phyloP scores from a whole-genome alignment of 2,329 filamentous ascomycete species.

The Fusarium coffeatum region DNA sequence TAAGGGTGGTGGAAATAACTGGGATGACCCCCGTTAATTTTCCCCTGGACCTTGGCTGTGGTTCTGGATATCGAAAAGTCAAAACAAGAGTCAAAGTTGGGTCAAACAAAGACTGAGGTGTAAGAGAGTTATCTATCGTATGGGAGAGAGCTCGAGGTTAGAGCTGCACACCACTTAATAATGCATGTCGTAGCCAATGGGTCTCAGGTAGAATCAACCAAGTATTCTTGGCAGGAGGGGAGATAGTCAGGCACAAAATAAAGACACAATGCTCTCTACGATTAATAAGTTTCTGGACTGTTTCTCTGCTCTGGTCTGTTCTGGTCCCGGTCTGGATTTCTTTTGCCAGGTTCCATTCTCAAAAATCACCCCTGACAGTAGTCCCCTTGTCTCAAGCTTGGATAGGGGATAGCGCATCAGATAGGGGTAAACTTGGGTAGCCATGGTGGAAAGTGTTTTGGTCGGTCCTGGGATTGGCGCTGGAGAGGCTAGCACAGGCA shows the following conservation, averaged over 20 bases:
- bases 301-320: not conserved
- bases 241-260: slow-evolving; percentile 15
- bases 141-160: slow-evolving; percentile 8
- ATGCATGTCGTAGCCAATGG: slow-evolving; percentile 22
- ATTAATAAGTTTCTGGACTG: slow-evolving; percentile 6
- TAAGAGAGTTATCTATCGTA: slow-evolving; percentile 9
- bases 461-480: slow-evolving; percentile 5
- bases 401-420: slow-evolving; percentile 41
- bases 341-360: slow-evolving; percentile 4
- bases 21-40: slow-evolving; percentile 43
- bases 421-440: slow-evolving; percentile 35
- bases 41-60: slow-evolving; percentile 28
- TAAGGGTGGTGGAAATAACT: slow-evolving; percentile 37
- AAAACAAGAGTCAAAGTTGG: slow-evolving; percentile 33
- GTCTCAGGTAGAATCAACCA: not conserved
- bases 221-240: slow-evolving; percentile 12
- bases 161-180: slow-evolving; percentile 35
- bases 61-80: slow-evolving; percentile 34
- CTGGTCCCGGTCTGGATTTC: slow-evolving; percentile 2
- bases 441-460: slow-evolving; percentile 30
- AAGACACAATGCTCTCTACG: slow-evolving; percentile 3
- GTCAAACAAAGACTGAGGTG: slow-evolving; percentile 24
- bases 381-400: slow-evolving; percentile 31
- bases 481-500: slow-evolving; percentile 2
- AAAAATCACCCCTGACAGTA: slow-evolving; percentile 38